phyloP scores from a whole-genome alignment of 2,329 filamentous ascomycete species.

The Cladophialophora chaetospira region DNA sequence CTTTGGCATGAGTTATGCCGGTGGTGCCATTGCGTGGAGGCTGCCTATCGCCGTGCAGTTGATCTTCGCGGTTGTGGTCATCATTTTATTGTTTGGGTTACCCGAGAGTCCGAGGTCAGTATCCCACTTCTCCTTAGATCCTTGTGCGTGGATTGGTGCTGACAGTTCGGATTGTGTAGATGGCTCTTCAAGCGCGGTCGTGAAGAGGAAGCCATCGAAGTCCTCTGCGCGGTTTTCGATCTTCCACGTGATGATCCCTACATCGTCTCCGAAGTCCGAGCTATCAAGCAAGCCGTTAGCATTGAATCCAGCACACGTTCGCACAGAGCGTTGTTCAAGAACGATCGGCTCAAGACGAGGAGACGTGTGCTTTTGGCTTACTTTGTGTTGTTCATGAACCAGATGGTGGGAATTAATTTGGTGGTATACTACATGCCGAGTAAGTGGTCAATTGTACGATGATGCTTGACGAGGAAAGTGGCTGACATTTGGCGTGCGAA shows the following conservation, averaged over 20 bases:
- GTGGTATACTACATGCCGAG: slow-evolving; percentile 40
- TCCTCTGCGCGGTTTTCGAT: slow-evolving; percentile 42
- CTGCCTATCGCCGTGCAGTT: slow-evolving; percentile 40
- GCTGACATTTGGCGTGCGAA: neutral
- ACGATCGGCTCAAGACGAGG: slow-evolving; percentile 47
- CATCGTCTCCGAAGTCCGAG: slow-evolving; percentile 34
- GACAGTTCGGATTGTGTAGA: slow-evolving; percentile 35
- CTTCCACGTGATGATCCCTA: slow-evolving; percentile 36
- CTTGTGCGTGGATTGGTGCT: slow-evolving; percentile 42
- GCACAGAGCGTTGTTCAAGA: slow-evolving; percentile 41
- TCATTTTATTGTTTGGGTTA: slow-evolving; percentile 40
- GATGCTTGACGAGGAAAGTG: neutral
- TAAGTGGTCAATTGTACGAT: neutral
- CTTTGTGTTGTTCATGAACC: slow-evolving; percentile 50
- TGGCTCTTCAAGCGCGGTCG: slow-evolving; percentile 34
- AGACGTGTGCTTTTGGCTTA: slow-evolving; percentile 51
- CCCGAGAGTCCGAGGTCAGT: slow-evolving; percentile 49
- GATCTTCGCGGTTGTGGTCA: slow-evolving; percentile 37
- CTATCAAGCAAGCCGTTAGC: slow-evolving; percentile 34
- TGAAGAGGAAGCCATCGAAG: slow-evolving; percentile 28
- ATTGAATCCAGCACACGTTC: slow-evolving; percentile 36
- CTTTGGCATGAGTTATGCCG: slow-evolving; percentile 46
- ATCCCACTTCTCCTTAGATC: slow-evolving; percentile 34
- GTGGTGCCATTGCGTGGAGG: slow-evolving; percentile 37
- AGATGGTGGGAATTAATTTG: slow-evolving; percentile 50